Conservation (phyloP, 345 rosid species). For the Erucastrum elatum region DNA sequence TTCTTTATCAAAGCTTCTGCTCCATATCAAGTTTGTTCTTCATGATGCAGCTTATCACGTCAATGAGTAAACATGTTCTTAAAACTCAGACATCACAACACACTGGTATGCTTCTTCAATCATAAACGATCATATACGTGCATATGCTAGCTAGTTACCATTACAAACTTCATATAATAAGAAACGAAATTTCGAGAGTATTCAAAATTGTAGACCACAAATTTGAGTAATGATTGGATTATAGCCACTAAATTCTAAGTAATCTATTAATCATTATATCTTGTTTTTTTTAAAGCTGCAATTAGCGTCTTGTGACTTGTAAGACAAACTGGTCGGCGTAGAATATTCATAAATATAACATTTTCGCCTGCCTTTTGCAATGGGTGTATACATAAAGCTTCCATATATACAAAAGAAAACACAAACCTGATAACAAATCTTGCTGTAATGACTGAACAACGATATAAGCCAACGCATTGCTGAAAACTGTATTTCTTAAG, state of each 20-base stretch:
- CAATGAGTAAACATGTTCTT: too few relatives aligned
- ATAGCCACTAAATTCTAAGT: not conserved
- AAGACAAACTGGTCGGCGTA: conserved; percentile 31
- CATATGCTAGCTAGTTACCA: not conserved
- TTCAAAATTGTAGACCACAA: not conserved
- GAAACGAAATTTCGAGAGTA: not conserved
- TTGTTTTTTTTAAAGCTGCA: not conserved
- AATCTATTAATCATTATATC: not conserved
- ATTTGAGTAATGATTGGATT: not conserved
- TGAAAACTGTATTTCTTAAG: conserved; percentile 23
- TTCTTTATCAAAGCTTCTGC: too few relatives aligned
- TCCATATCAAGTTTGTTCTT: too few relatives aligned
- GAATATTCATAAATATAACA: conserved; percentile 11
- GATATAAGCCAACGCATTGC: conserved; percentile 34
- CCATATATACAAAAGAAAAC: conserved; percentile 9
- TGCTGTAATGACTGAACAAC: conserved; percentile 20
- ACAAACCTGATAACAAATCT: conserved; percentile 30
- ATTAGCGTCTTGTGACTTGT: conserved; percentile 2
- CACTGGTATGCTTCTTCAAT: too few relatives aligned
- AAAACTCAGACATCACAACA: too few relatives aligned
- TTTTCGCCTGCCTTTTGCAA: conserved; percentile 8
- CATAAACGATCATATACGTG: not conserved
- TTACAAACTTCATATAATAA: not conserved
- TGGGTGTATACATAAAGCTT: conserved; percentile 2
- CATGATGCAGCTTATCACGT: too few relatives aligned